Evolutionary conservation across 2,329 filamentous ascomycete genomes (phyloP).

Genomic region (Alternaria consortialis): DNA sequence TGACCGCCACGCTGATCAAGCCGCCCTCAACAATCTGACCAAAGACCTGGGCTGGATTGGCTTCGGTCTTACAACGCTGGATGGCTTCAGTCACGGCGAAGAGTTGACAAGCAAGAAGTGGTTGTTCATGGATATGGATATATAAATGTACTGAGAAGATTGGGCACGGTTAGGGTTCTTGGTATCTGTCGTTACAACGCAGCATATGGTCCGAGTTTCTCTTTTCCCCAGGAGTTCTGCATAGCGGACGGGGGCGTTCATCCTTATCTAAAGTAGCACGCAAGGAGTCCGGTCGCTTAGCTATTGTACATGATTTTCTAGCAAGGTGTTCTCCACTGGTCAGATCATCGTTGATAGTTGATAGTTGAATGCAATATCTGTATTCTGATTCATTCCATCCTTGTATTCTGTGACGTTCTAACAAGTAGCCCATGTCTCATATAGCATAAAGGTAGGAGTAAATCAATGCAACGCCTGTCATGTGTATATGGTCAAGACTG

Average conservation of each 20-base stretch:
- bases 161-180: neutral
- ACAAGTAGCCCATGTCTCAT: neutral
- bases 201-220: neutral
- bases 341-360: neutral
- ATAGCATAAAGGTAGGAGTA: neutral
- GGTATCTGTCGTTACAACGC: conserved; percentile 8
- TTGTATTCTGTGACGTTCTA: neutral
- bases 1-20: conserved; percentile 71
- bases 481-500: neutral
- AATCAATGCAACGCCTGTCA: neutral
- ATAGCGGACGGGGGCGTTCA: neutral
- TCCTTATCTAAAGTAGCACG: neutral
- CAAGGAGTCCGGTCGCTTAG: conserved; percentile 12
- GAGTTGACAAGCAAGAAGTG: conserved; percentile 76
- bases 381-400: neutral
- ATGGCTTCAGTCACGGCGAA: conserved; percentile 71
- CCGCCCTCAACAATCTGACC: conserved; percentile 72
- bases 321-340: conserved; percentile 2
- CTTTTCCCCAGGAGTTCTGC: neutral
- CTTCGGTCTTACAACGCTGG: conserved; percentile 82
- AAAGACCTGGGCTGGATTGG: conserved; percentile 93
- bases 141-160: conserved; percentile 56
- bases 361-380: conserved; percentile 5
- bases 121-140: conserved; percentile 89
- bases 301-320: conserved; percentile 6